These are phyloP conservation scores for Fallopia convolvulus DNA, from an alignment of 148 eudicot genomes.

Conservation along the genomic window DNA sequence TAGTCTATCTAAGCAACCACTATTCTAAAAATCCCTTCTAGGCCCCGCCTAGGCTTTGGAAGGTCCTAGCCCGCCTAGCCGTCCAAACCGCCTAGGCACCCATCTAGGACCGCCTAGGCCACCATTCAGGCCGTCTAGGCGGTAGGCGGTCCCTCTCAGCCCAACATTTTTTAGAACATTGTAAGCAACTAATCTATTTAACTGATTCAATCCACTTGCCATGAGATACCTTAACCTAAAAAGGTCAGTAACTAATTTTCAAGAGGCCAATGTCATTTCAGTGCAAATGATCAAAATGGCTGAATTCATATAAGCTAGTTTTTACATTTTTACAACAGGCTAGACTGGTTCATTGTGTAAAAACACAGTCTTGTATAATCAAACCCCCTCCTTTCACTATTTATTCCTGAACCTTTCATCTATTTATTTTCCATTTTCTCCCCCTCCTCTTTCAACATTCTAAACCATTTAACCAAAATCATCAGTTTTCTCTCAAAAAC, in stretches of 20 bases:
- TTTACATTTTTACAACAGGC: conserved; percentile 7
- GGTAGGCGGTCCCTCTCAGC: no score
- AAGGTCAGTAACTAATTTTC: neutral
- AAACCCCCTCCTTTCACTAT: neutral
- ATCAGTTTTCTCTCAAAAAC: neutral
- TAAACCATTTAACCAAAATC: conserved; percentile 1
- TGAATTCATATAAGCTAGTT: neutral
- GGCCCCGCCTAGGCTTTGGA: no score
- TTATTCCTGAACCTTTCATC: conserved; percentile 11
- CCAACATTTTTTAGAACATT: no score
- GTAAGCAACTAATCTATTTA: no score
- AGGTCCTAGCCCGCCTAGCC: no score
- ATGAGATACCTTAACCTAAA: no score
- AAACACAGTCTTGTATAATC: neutral
- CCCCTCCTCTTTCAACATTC: neutral
- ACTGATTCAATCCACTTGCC: no score
- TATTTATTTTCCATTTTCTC: neutral
- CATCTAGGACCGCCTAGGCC: no score
- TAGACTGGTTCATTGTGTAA: neutral
- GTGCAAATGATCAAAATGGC: neutral
- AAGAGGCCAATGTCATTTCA: neutral
- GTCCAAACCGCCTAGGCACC: no score
- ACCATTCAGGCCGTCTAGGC: no score
- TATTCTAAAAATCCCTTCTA: no score
- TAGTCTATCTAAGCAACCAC: no score